Evolutionary conservation across 768 basidiomycete genomes (phyloP), one percentile per base, ranked within the genome.

Genomic region (Epithele typhae): DNA sequence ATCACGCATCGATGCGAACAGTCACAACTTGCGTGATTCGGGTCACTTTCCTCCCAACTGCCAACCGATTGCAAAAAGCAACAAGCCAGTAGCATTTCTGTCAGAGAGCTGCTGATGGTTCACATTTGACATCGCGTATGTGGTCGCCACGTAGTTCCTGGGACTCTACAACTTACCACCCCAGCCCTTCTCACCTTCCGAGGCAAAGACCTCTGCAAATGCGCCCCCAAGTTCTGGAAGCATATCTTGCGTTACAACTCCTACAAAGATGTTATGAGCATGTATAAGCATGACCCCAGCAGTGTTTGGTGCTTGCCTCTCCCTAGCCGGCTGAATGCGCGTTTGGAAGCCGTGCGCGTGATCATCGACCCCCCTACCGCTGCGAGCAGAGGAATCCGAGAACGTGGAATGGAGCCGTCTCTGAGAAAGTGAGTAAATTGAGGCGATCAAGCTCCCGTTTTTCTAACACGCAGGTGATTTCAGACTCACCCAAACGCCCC

Each of bases 351-450:
- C 2, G 84, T 83, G 6, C 96, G 82, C 6, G 94, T 98, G 10
- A 96, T 82, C 64, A 92, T 81, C 45, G 90, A 91, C 8, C 81
- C 95, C 1, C 81, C 94, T 14, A 90, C 74, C 8, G 92, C 89
- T 0, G 92, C 90, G 8, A 97, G 68, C 7, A 95, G 65, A 0
- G 95, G 90, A 53, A 97, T 77, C 11, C 79, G 74, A 22, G 82
- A 82, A 25, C 75, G 64, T 7, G 82, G 69, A 37, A 86, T 64
- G 14, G 65, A 63, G 35, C 68, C 63, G 57, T 87, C 77, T 1
- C 84, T 84, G 49, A 21, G 24, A 10, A 22, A 14, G 37, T 21
- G 18, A n/a, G n/a, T n/a, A 4, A 41, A 45, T 45, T 27, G 8
- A 8, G 17, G 35, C 18, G n/a, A 36, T 8, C 8, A 36, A n/a